Conservation (phyloP, 176 grass and related monocot genomes). For the Juncus effusus region DNA sequence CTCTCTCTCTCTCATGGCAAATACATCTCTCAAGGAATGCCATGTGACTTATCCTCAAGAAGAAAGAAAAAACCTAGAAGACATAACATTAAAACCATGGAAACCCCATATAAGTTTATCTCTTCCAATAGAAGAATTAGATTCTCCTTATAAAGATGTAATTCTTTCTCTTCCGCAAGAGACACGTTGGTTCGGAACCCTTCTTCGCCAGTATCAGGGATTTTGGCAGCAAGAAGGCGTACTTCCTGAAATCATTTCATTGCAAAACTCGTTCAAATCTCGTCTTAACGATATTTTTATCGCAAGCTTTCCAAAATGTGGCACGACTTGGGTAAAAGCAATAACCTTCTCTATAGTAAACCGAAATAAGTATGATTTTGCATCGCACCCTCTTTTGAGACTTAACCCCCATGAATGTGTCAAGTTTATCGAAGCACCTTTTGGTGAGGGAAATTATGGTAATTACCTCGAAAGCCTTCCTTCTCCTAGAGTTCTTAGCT, state of each 20-base stretch:
- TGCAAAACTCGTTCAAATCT: conserved; percentile 13
- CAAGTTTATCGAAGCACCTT: neutral
- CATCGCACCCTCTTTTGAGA: conserved; percentile 14
- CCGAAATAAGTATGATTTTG: neutral
- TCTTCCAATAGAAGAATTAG: neutral
- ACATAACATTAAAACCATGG: conserved; percentile 14
- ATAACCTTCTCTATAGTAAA: conserved; percentile 13
- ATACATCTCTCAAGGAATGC: no score
- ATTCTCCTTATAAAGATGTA: conserved; percentile 1
- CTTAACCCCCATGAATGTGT: conserved; percentile 9
- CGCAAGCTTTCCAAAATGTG: neutral
- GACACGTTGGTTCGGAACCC: neutral
- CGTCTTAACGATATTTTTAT: conserved; percentile 16
- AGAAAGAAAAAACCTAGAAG: neutral
- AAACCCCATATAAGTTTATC: neutral
- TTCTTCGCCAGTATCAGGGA: conserved; percentile 14
- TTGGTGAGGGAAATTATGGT: neutral
- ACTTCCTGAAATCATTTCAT: conserved; percentile 3
- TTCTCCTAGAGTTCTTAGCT: conserved; percentile 12
- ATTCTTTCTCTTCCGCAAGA: conserved; percentile 15
- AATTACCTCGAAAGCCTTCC: neutral
- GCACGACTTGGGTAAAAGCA: conserved; percentile 41
- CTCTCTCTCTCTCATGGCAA: no score
- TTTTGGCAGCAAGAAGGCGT: conserved; percentile 13
- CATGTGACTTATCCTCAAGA: neutral